A percentile compares a stretch with the other conserved stretches of the same genome.
These are phyloP conservation scores for Rachicladosporium sp. DNA, from an alignment of 2,329 filamentous ascomycete genomes.

Conservation along the genomic window DNA sequence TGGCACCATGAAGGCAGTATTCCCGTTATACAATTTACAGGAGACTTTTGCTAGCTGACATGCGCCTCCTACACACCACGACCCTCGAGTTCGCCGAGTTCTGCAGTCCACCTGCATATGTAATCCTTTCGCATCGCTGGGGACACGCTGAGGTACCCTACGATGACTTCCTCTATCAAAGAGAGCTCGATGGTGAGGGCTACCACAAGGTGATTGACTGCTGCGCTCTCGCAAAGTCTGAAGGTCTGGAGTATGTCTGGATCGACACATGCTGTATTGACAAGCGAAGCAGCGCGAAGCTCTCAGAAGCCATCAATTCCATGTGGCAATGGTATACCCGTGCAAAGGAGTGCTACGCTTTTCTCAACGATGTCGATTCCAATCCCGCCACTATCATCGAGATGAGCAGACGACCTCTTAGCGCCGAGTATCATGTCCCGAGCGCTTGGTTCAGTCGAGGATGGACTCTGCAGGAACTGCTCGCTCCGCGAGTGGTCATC, in stretches of 20 bases:
- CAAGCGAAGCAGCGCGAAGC: constrained; percentile 1
- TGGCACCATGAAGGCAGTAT: too few species aligned
- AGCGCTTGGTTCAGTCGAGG: constrained; percentile 4
- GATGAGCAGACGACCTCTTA: neutral
- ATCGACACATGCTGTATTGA: constrained; percentile 6
- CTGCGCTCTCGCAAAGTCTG: constrained; percentile 6
- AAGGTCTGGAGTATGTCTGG: constrained; percentile 9
- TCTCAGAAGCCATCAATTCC: constrained; percentile 5
- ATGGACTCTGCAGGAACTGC: constrained; percentile 5
- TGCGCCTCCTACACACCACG: constrained; percentile 7
- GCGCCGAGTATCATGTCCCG: too few species aligned
- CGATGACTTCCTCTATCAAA: neutral
- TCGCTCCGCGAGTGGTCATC: neutral
- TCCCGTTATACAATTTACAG: too few species aligned
- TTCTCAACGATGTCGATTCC: constrained; percentile 7
- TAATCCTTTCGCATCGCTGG: constrained; percentile 4
- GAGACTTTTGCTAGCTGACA: neutral
- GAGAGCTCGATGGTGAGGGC: neutral
- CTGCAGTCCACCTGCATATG: constrained; percentile 6
- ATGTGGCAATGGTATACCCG: constrained; percentile 4
- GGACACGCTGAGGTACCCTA: neutral
- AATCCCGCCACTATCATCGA: neutral
- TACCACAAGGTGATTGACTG: neutral
- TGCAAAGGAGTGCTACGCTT: constrained; percentile 9
- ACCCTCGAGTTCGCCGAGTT: constrained; percentile 4